These are phyloP conservation scores for Colletotrichum nymphaeae DNA, from an alignment of 2,329 filamentous ascomycete genomes.

Conservation along the genomic window DNA sequence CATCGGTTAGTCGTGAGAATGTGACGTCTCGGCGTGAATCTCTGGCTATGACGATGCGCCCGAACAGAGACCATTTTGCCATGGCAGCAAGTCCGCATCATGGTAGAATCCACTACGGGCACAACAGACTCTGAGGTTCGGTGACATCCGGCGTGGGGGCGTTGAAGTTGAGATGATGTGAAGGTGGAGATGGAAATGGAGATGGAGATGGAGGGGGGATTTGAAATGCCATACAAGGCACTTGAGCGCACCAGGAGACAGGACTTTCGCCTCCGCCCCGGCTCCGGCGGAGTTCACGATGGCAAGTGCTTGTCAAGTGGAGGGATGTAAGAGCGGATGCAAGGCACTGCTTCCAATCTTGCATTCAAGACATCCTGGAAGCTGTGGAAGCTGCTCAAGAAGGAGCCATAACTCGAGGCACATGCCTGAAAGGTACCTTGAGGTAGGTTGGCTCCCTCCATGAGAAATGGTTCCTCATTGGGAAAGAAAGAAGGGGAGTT, in stretches of 20 bases:
- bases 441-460: background rate
- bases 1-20: background rate
- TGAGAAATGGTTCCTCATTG: background rate
- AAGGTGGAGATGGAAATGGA: too few relatives aligned
- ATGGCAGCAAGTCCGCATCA: background rate
- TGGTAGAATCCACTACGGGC: background rate
- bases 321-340: background rate
- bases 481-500: background rate
- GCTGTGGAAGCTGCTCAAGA: background rate
- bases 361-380: background rate
- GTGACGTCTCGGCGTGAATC: background rate
- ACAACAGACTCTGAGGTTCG: background rate
- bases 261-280: background rate
- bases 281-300: background rate
- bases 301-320: background rate
- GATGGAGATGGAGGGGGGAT: background rate
- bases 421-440: background rate
- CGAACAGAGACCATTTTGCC: background rate
- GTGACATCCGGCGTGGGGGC: background rate
- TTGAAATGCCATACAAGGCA: background rate
- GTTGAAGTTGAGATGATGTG: background rate
- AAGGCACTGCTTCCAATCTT: conserved; percentile 1
- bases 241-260: background rate
- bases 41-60: background rate
- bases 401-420: background rate